A percentile compares a stretch with the other conserved stretches of the same genome.
phyloP scores from a whole-genome alignment of 2,329 filamentous ascomycete species.

The Cladosporium oxysporum region DNA sequence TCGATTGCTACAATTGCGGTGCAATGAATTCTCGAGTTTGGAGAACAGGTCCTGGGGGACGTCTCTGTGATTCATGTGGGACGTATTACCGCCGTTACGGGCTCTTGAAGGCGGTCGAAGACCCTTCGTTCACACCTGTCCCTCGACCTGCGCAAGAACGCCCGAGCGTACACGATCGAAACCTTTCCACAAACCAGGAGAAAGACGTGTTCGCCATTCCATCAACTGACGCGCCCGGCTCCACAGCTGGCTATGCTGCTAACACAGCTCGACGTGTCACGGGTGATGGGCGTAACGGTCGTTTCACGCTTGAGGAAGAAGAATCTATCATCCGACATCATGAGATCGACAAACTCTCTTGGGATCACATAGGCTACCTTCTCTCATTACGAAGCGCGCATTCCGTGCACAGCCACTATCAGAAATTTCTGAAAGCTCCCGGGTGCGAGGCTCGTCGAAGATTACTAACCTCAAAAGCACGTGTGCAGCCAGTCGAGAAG shows the following conservation, averaged over 20 bases:
- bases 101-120: conserved; percentile 32
- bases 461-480: background rate
- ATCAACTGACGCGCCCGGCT: background rate
- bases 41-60: conserved; percentile 33
- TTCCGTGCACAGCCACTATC: conserved; percentile 29
- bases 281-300: conserved; percentile 17
- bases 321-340: conserved; percentile 43
- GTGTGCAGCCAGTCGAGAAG: background rate
- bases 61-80: conserved; percentile 35
- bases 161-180: background rate
- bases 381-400: conserved; percentile 34
- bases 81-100: conserved; percentile 35
- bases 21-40: conserved; percentile 28
- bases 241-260: conserved; percentile 20
- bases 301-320: conserved; percentile 32
- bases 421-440: conserved; percentile 2
- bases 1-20: conserved; percentile 33
- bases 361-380: conserved; percentile 38
- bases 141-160: background rate
- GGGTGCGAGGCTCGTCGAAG: background rate
- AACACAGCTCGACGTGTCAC: conserved; percentile 25
- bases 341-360: conserved; percentile 40
- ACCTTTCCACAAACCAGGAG: background rate
- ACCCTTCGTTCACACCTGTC: background rate
- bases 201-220: conserved; percentile 14